phyloP scores from a whole-genome alignment of 1,284 basidiomycete species.

The Cutaneotrichosporon sp. region DNA sequence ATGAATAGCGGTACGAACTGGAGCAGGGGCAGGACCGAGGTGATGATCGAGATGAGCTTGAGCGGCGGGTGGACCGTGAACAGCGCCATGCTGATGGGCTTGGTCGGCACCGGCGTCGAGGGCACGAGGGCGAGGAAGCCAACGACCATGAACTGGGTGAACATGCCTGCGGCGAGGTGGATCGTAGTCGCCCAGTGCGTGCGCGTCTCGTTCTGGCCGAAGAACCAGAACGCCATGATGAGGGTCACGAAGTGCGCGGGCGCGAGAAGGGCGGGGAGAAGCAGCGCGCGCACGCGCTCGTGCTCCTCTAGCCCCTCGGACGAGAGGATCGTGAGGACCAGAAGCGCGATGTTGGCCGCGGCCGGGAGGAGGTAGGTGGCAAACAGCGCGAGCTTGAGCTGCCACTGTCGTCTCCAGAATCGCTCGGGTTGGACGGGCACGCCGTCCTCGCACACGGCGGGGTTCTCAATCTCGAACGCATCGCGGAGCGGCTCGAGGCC shows the following conservation, averaged over 20 bases:
- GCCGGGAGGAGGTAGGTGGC: constrained; percentile 40
- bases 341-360: constrained; percentile 32
- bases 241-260: constrained; percentile 66
- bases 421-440: constrained; percentile 67
- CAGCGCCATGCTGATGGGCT: constrained; percentile 11
- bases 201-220: constrained; percentile 59
- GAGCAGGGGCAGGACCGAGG: constrained; percentile 53
- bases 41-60: constrained; percentile 26
- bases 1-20: constrained; percentile 60
- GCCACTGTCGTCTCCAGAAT: constrained; percentile 61
- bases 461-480: constrained; percentile 73
- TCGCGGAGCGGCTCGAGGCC: constrained; percentile 56
- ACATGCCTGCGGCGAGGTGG: constrained; percentile 65
- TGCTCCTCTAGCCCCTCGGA: constrained; percentile 23
- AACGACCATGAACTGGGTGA: constrained; percentile 59
- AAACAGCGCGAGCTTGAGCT: constrained; percentile 36
- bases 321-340: constrained; percentile 49
- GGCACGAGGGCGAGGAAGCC: constrained; percentile 48
- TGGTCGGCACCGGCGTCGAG: constrained; percentile 37
- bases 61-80: constrained; percentile 11
- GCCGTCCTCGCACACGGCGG: constrained; percentile 72
- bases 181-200: constrained; percentile 65
- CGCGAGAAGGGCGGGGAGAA: constrained; percentile 58
- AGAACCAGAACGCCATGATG: constrained; percentile 59
- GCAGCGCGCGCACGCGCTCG: constrained; percentile 19